Evolutionary conservation across 2,329 filamentous ascomycete species (phyloP), one percentile per base, ranked within the genome.

Genomic region (Nothophaeocryptopus gaeumannii): DNA sequence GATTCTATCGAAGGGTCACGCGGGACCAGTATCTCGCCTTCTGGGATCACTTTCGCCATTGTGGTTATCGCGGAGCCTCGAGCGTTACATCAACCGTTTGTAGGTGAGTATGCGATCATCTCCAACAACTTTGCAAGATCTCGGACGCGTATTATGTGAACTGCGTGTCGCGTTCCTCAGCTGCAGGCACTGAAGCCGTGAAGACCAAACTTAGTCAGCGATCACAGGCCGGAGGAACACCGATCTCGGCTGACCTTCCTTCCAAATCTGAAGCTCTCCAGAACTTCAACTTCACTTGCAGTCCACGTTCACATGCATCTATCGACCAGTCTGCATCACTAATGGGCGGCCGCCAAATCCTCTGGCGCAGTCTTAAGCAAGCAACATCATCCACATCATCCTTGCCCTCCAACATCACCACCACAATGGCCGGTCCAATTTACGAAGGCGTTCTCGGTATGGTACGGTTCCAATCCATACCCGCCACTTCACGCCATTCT

Each of bases 371-470:
- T 31, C 36, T 58, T 30, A 52, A 48, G 39, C n/a, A 56, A 46
- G 35, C 39, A 29, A 39, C 41, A 10, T 40, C 39, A 9, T 20
- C 41, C 7, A 33, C 51, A 39, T 52, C 53, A 45, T 16, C 20
- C 7, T 29, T 16, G 39, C 13, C 39, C 7, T 40, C 46, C 15
- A 45, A 36, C 10, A 34, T 52, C 15, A 15, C 39, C 13, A 35
- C 48, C 11, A 50, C 44, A 20, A 57, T 57, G 54, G 48, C 57
- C 39, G 45, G 47, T 29, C 55, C 58, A 12, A 55, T 63, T 31
- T 53, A 82, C 47, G 82, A 86, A 67, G 83, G 83, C 58, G 75
- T 83, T 53, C 81, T 85, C 62, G 80, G 80, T 83, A 74, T 58
- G 67, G 65, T 61, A 51, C 57, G 50, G 53, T 46, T 53, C 45